Percentiles rank a stretch among this genome's conserved stretches.
phyloP scores from a whole-genome alignment of 139 green algal species.

The Axilococcus clingmanii region DNA sequence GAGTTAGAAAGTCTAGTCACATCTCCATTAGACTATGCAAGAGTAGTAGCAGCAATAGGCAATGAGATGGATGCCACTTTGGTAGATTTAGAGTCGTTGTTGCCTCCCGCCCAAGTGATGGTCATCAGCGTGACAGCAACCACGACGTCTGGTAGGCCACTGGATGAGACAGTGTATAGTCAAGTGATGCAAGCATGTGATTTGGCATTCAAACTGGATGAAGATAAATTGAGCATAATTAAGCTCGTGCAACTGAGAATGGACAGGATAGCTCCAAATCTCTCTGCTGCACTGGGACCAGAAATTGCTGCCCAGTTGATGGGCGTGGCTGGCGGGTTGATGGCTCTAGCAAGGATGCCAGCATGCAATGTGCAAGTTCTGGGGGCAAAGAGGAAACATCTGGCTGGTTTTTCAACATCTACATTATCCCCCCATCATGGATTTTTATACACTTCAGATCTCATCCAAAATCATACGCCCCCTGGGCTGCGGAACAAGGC shows the following conservation, averaged over 20 bases:
- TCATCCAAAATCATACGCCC: constrained; percentile 60
- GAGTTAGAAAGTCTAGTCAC: constrained; percentile 92
- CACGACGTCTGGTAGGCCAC: constrained; percentile 74
- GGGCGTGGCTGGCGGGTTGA: constrained; percentile 83
- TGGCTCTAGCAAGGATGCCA: constrained; percentile 77
- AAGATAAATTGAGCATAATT: constrained; percentile 71
- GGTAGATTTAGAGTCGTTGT: constrained; percentile 63
- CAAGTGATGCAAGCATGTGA: constrained; percentile 63
- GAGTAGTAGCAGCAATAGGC: constrained; percentile 65
- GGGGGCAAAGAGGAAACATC: constrained; percentile 72
- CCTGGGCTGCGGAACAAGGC: constrained; percentile 63
- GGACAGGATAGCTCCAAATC: constrained; percentile 87
- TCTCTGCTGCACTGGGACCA: constrained; percentile 74
- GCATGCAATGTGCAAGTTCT: constrained; percentile 93
- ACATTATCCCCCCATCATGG: constrained; percentile 61
- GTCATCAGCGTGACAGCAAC: constrained; percentile 92
- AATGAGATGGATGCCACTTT: constrained; percentile 69
- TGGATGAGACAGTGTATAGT: constrained; percentile 48
- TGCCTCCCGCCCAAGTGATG: constrained; percentile 89
- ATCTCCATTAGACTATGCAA: constrained; percentile 81
- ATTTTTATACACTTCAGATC: constrained; percentile 57
- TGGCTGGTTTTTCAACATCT: constrained; percentile 71
- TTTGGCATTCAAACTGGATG: constrained; percentile 69
- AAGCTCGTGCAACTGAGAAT: constrained; percentile 79
- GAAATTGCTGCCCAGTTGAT: constrained; percentile 89